Conservation (phyloP, 73 alveolate genomes). For the Stentor coeruleus region DNA sequence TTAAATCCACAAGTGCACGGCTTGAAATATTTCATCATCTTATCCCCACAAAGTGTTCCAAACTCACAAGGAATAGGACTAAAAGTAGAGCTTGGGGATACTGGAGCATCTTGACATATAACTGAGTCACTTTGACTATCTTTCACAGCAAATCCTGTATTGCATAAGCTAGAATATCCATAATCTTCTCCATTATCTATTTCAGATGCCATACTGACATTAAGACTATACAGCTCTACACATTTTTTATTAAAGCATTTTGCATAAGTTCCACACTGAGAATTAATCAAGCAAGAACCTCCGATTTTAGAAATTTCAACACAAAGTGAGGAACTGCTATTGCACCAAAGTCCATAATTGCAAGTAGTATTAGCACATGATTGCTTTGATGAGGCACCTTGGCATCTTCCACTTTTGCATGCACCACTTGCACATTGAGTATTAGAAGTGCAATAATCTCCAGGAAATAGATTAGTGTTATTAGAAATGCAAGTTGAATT, state of each 20-base stretch:
- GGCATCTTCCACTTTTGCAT: not conserved
- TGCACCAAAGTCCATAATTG: not conserved
- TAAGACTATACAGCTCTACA: not conserved
- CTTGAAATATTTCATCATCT: not conserved
- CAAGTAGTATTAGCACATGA: not conserved
- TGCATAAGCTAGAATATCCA: not conserved
- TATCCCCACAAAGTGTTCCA: constrained; percentile 6
- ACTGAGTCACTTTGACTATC: not conserved
- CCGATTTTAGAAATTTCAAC: not conserved
- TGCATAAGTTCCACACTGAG: not conserved
- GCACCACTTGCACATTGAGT: not conserved
- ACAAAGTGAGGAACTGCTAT: not conserved
- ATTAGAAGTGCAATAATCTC: no score
- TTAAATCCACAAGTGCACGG: not conserved
- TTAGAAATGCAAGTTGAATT: no score
- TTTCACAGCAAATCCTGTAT: not conserved
- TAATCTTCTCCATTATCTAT: not conserved
- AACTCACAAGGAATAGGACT: no score
- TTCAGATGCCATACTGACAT: not conserved
- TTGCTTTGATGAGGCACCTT: not conserved
- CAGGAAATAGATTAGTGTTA: no score
- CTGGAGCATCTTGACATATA: not conserved
- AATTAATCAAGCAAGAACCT: not conserved
- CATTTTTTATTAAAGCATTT: not conserved
- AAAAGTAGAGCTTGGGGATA: no score